Percentiles rank a stretch among this genome's conserved stretches.
Evolutionary conservation across 768 basidiomycete species (phyloP).

Genomic region (Tricholoma bakamatsutake): DNA sequence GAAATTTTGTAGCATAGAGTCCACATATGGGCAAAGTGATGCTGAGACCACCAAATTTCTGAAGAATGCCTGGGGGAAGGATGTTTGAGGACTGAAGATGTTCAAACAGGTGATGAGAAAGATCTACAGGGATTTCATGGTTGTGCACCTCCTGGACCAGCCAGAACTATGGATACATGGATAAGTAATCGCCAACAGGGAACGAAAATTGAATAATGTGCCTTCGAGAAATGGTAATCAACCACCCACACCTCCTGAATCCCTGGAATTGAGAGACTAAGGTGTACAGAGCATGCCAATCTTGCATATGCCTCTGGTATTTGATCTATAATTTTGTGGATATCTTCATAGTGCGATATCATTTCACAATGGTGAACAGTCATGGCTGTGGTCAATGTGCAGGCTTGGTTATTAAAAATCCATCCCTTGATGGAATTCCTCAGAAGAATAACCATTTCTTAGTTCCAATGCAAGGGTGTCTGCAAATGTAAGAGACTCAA

Average conservation of each 20-base stretch:
- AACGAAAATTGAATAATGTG: background rate
- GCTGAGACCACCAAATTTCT: background rate
- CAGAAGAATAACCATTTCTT: no score
- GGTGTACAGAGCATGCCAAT: background rate
- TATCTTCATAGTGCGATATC: background rate
- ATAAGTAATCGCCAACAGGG: no score
- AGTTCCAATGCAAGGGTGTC: no score
- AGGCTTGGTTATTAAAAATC: background rate
- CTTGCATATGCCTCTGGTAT: background rate
- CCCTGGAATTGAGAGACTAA: background rate
- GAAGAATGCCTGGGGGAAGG: background rate
- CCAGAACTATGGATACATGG: background rate
- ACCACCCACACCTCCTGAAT: background rate
- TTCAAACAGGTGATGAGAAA: background rate
- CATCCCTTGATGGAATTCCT: background rate
- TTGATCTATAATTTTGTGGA: background rate
- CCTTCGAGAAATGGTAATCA: background rate
- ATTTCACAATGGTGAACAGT: no score
- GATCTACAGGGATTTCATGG: background rate
- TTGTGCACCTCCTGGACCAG: background rate
- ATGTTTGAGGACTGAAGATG: background rate
- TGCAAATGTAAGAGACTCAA: no score
- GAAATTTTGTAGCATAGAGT: background rate
- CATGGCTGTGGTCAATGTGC: background rate
- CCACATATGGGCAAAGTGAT: background rate